phyloP scores from a whole-genome alignment of 176 grass and related monocot species.

The Musa schizocarpa region DNA sequence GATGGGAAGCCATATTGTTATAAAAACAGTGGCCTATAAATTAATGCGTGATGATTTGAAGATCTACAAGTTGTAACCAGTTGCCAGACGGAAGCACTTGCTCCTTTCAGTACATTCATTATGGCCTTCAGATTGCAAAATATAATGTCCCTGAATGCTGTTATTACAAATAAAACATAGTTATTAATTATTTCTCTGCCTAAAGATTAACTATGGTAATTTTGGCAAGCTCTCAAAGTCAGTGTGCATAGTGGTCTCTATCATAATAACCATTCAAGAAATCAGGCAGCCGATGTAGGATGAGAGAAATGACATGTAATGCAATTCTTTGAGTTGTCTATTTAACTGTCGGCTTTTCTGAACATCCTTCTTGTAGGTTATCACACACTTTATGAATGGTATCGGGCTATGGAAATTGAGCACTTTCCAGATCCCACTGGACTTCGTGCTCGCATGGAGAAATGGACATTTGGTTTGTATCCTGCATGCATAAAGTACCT shows the following conservation, averaged over 20 bases:
- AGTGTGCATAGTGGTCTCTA: not conserved
- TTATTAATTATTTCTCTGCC: not conserved
- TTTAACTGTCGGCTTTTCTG: not conserved
- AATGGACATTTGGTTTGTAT: slow-evolving; percentile 87
- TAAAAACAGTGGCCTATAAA: not conserved
- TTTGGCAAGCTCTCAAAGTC: not conserved
- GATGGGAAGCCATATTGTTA: not conserved
- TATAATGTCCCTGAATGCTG: too few species aligned
- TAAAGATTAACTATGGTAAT: not conserved
- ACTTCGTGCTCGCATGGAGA: slow-evolving; percentile 61
- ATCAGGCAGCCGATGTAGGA: not conserved
- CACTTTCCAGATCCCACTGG: slow-evolving; percentile 94
- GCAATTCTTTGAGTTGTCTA: not conserved
- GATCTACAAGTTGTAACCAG: not conserved
- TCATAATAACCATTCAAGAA: not conserved
- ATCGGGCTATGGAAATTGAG: slow-evolving; percentile 73
- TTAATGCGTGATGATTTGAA: not conserved
- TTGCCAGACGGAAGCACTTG: not conserved
- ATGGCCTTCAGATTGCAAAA: not conserved
- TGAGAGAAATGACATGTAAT: not conserved
- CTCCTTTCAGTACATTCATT: not conserved
- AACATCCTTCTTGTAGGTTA: slow-evolving; percentile 36
- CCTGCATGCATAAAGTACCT: slow-evolving; percentile 98
- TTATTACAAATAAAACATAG: too few species aligned
- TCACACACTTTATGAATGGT: slow-evolving; percentile 97